Conservation (phyloP, 768 basidiomycete genomes). For the Kwoniella heveanensis region DNA sequence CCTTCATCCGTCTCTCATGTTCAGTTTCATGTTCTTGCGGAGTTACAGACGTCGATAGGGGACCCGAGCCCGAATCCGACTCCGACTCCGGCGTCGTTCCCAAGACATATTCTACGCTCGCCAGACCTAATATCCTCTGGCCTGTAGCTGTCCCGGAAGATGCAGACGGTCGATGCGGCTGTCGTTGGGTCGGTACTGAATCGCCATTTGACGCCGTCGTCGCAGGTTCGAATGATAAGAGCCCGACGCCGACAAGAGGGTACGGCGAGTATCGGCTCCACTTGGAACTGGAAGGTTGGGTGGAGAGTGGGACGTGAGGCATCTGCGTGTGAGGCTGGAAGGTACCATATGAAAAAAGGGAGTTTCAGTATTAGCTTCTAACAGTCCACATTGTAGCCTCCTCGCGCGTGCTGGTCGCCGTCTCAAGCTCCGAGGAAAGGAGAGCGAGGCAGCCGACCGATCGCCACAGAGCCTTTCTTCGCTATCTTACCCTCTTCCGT, state of each 20-base stretch:
- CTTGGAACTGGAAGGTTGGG: slow-evolving; percentile 35
- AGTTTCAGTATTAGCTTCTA: not conserved
- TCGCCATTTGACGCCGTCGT: slow-evolving; percentile 13
- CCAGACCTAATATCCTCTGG: slow-evolving; percentile 25
- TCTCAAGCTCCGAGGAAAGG: no score
- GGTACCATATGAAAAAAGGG: not conserved
- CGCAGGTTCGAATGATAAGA: slow-evolving; percentile 1
- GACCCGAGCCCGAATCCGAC: not conserved
- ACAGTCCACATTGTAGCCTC: not conserved
- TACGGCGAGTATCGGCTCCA: slow-evolving; percentile 9
- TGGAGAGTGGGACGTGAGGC: slow-evolving; percentile 47
- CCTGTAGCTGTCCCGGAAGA: slow-evolving; percentile 5
- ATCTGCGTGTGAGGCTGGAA: slow-evolving; percentile 52
- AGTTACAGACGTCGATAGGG: no score
- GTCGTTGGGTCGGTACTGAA: not conserved
- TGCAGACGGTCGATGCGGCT: no score
- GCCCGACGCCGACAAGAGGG: slow-evolving; percentile 19
- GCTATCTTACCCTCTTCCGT: no score
- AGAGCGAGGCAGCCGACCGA: no score
- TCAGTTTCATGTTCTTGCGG: not conserved
- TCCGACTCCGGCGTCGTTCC: slow-evolving; percentile 1
- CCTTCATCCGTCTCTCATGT: slow-evolving; percentile 1
- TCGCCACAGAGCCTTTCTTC: no score
- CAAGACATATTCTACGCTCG: slow-evolving; percentile 50
- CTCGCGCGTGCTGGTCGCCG: no score